Percentiles rank a stretch among this genome's conserved stretches.
Conservation (phyloP, 148 eudicot genomes). For the Rhododendron simsii region DNA sequence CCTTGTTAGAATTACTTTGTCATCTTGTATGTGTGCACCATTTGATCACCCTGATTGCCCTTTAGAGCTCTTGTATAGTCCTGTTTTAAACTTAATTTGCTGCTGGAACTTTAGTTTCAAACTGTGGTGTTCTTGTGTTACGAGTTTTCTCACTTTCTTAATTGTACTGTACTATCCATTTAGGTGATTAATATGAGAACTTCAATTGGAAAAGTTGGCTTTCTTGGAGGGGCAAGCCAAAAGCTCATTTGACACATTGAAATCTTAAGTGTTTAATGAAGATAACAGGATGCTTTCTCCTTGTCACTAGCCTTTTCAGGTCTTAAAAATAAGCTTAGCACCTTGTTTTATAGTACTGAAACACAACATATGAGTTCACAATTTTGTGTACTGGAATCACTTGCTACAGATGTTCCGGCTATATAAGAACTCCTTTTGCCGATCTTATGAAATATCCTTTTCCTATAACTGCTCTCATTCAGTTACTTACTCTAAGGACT, state of each 20-base stretch:
- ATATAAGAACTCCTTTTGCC: too few relatives aligned
- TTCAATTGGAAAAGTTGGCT: slow-evolving; percentile 82
- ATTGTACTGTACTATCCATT: slow-evolving; percentile 2
- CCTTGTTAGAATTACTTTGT: neutral
- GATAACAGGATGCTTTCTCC: neutral
- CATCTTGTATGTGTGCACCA: neutral
- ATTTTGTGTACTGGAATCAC: too few relatives aligned
- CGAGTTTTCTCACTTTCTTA: neutral
- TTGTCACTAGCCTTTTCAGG: too few relatives aligned
- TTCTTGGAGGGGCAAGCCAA: slow-evolving; percentile 56
- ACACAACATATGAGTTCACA: too few relatives aligned
- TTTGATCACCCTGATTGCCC: neutral
- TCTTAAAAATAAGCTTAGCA: too few relatives aligned
- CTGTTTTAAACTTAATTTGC: neutral
- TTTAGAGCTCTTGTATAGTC: neutral
- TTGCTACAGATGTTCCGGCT: too few relatives aligned
- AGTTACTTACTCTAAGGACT: too few relatives aligned
- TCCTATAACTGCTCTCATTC: too few relatives aligned
- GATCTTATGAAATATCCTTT: too few relatives aligned
- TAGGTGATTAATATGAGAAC: slow-evolving; percentile 92
- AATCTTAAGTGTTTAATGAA: slow-evolving; percentile 35
- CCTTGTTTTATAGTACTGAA: too few relatives aligned
- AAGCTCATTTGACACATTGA: slow-evolving; percentile 83
- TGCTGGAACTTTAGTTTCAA: neutral
- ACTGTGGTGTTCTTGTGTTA: neutral